phyloP scores from a whole-genome alignment of 2,329 filamentous ascomycete species.

The Colletotrichum orchidophilum region DNA sequence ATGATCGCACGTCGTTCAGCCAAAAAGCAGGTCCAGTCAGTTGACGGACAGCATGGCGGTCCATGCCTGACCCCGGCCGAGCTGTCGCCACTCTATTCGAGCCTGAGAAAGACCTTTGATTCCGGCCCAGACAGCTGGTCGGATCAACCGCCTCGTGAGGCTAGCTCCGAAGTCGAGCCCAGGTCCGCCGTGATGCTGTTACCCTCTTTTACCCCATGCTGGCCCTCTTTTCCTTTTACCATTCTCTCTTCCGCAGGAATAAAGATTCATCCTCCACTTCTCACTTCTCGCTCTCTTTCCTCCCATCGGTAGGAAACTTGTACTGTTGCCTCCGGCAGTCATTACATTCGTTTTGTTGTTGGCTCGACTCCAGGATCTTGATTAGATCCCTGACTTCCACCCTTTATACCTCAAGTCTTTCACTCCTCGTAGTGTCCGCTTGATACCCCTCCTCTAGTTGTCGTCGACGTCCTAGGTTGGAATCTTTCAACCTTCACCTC shows the following conservation, averaged over 20 bases:
- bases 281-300: constrained; percentile 15
- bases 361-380: constrained; percentile 26
- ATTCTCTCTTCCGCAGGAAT: constrained; percentile 19
- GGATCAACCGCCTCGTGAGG: constrained; percentile 26
- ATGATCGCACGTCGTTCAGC: constrained; percentile 12
- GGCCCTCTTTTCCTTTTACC: constrained; percentile 24
- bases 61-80: constrained; percentile 16
- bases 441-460: background rate
- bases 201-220: constrained; percentile 29
- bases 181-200: constrained; percentile 24
- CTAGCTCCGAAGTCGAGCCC: constrained; percentile 23
- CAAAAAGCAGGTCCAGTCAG: constrained; percentile 21
- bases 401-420: constrained; percentile 7
- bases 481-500: background rate
- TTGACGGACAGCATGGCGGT: background rate
- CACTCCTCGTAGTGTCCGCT: constrained; percentile 10
- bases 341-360: constrained; percentile 33
- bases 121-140: constrained; percentile 24
- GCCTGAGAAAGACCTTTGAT: constrained; percentile 24
- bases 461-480: constrained; percentile 9
- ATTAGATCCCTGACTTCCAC: constrained; percentile 25
- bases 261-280: constrained; percentile 31
- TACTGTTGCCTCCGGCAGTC: constrained; percentile 33
- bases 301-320: constrained; percentile 20
- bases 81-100: constrained; percentile 22